Evolutionary conservation across 2,329 filamentous ascomycete genomes (phyloP).

Genomic region (Cladosporium cucumerinum): DNA sequence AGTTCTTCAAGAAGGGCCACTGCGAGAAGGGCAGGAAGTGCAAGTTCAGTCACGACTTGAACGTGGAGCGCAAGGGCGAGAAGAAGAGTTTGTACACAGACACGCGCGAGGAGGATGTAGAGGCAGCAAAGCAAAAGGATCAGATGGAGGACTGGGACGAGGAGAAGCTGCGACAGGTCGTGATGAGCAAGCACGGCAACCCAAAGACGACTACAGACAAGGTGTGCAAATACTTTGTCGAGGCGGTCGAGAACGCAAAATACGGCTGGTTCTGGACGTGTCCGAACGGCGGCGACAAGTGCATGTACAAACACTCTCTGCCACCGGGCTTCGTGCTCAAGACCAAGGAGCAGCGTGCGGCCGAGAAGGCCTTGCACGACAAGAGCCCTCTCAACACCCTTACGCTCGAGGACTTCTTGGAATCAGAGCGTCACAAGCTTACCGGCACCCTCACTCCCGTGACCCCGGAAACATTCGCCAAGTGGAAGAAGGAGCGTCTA

Average conservation of each 20-base stretch:
- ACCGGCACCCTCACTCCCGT: slow-evolving; percentile 90
- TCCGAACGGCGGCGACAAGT: slow-evolving; percentile 93
- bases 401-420: slow-evolving; percentile 94
- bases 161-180: slow-evolving; percentile 85
- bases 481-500: slow-evolving; percentile 93
- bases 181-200: slow-evolving; percentile 95
- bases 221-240: slow-evolving; percentile 98
- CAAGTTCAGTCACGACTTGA: slow-evolving; percentile 93
- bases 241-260: slow-evolving; percentile 95
- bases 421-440: slow-evolving; percentile 93
- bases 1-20: slow-evolving; percentile 95
- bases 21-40: slow-evolving; percentile 97
- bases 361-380: slow-evolving; percentile 92
- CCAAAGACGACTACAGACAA: slow-evolving; percentile 94
- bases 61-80: slow-evolving; percentile 83
- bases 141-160: slow-evolving; percentile 98
- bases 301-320: slow-evolving; percentile 96
- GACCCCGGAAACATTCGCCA: slow-evolving; percentile 85
- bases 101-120: slow-evolving; percentile 65
- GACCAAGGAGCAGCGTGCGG: slow-evolving; percentile 92
- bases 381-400: slow-evolving; percentile 93
- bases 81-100: slow-evolving; percentile 93
- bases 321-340: slow-evolving; percentile 95
- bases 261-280: slow-evolving; percentile 99
- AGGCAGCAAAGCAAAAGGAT: slow-evolving; percentile 75